Evolutionary conservation across 139 green algal genomes (phyloP), one percentile per base, ranked within the genome.

Genomic region (Chlamydomonas eustigma): DNA sequence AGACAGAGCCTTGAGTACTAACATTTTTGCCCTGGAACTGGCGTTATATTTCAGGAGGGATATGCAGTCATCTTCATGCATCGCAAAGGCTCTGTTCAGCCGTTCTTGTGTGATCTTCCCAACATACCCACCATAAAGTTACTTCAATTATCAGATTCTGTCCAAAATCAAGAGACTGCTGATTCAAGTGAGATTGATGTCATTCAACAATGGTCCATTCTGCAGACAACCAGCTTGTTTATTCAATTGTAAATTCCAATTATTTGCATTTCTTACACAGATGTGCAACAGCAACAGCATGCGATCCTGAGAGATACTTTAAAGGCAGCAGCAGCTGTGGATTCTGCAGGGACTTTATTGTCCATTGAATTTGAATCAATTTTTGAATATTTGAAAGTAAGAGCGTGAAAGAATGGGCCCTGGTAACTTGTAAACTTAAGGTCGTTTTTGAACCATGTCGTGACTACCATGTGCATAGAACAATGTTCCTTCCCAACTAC

Each of bases 11-110:
- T 68, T 8, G 6, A 35, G 52, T n/a, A n/a, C n/a, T n/a, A n/a
- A n/a, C n/a, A n/a, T n/a, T n/a, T n/a, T n/a, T n/a, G n/a, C n/a
- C n/a, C n/a, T n/a, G n/a, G n/a, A n/a, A n/a, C n/a, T n/a, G n/a
- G n/a, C n/a, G n/a, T n/a, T n/a, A n/a, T n/a, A n/a, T n/a, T 68
- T 67, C 81, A 93, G 86, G 83, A 82, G 0, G 95, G 93, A 30
- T 98, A 98, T 64, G 87, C 87, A 0, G 95, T 98, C 3, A 90
- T 99, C 18, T 97, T 98, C 74, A 78, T 99, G 0, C 89, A 91
- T 4, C 85, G 96, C 6, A 78, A 74, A 5, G 75, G 84, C 37
- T 94, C 94, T 2, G 85, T 93, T 28, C 93, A 97, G 82, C 94
- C 94, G 4, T 98, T 97, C 76, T 87, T 88, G 0, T 74, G 76